These are phyloP conservation scores for Fusarium oxysporum DNA, from an alignment of 2,329 filamentous ascomycete species.

Conservation along the genomic window DNA sequence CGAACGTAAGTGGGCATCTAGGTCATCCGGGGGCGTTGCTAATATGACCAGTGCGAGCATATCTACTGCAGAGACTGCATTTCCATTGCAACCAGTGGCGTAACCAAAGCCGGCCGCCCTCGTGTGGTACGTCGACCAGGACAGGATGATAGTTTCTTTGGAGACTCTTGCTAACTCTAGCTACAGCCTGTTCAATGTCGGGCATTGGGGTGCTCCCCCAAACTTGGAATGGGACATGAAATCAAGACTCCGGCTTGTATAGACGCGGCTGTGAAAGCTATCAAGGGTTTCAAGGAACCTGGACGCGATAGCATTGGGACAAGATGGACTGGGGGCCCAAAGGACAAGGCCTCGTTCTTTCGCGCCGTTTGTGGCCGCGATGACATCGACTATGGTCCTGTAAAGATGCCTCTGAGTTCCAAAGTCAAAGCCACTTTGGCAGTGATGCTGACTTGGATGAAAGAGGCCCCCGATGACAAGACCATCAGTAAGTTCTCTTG, in stretches of 20 bases:
- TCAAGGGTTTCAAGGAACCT: slow-evolving; percentile 13
- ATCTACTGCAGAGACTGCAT: slow-evolving; percentile 48
- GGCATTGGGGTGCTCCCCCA: fast-evolving
- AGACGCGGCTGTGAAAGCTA: fast-evolving
- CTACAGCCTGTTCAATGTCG: not conserved
- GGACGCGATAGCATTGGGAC: slow-evolving; percentile 42
- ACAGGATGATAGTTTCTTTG: too few relatives aligned
- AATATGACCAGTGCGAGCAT: slow-evolving; percentile 49
- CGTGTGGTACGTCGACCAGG: not conserved
- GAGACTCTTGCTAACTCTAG: slow-evolving; percentile 13
- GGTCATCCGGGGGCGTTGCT: not conserved
- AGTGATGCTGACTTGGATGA: slow-evolving; percentile 49
- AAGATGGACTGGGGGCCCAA: not conserved
- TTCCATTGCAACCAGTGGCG: fast-evolving
- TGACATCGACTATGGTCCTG: not conserved
- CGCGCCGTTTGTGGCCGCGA: slow-evolving; percentile 15
- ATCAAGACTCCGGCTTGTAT: slow-evolving; percentile 8
- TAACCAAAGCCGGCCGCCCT: not conserved
- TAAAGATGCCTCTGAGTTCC: slow-evolving; percentile 42
- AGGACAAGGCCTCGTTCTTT: slow-evolving; percentile 29
- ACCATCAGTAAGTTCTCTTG: slow-evolving; percentile 50
- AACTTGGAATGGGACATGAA: not conserved
- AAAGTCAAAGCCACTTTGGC: slow-evolving; percentile 50
- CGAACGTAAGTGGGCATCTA: slow-evolving; percentile 9
- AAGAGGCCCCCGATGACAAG: slow-evolving; percentile 51